Evolutionary conservation across 805 yeast species (phyloP).

Genomic region (Kluyveromyces lactis): DNA sequence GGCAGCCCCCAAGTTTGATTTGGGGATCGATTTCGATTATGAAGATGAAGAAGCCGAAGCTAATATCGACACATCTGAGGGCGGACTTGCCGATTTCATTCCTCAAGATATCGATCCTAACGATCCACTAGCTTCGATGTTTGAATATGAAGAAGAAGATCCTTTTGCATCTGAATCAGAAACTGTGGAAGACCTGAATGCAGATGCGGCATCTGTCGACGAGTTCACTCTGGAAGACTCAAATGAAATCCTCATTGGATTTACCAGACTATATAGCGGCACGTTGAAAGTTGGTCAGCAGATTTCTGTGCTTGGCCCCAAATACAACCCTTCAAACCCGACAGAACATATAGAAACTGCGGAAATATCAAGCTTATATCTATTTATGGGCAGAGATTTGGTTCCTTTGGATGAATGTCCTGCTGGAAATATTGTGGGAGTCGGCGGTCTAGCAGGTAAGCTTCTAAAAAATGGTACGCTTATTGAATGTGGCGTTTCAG

Average conservation of each 20-base stretch:
- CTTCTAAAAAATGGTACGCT: conserved; percentile 83
- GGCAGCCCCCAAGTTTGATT: conserved; percentile 20
- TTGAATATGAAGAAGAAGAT: conserved; percentile 49
- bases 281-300: conserved; percentile 66
- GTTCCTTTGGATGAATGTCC: conserved; percentile 74
- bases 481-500: conserved; percentile 46
- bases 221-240: conserved; percentile 25
- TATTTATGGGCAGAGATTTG: conserved; percentile 89
- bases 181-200: conserved; percentile 40
- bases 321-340: conserved; percentile 62
- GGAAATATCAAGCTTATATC: conserved; percentile 58
- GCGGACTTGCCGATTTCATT: conserved; percentile 18
- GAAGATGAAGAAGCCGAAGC: conserved; percentile 12
- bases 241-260: conserved; percentile 72
- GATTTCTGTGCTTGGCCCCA: conserved; percentile 75
- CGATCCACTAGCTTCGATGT: conserved; percentile 29
- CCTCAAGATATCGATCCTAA: conserved; percentile 30
- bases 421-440: conserved; percentile 92
- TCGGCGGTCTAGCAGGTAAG: conserved; percentile 80
- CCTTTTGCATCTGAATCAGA: conserved; percentile 38
- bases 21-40: conserved; percentile 18
- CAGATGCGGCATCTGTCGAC: conserved; percentile 36
- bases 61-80: conserved; percentile 10
- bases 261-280: conserved; percentile 86
- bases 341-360: conserved; percentile 48